These are phyloP conservation scores for Fusarium agapanthi DNA, from an alignment of 2,329 filamentous ascomycete species.

Conservation along the genomic window DNA sequence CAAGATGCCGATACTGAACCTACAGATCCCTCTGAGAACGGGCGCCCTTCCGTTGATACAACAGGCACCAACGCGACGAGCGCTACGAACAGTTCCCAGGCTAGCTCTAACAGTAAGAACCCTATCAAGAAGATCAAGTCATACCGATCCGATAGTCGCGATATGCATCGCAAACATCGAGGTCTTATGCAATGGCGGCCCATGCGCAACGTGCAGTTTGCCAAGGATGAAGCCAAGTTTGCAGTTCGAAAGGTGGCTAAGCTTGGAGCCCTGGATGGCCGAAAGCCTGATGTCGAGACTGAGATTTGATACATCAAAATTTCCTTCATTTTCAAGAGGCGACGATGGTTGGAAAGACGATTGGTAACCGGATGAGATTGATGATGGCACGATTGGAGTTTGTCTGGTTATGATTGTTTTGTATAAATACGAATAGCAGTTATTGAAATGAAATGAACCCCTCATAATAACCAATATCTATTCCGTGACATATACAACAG, in stretches of 20 bases:
- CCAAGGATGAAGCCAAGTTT: slow-evolving; percentile 85
- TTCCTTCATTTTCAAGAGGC: not conserved
- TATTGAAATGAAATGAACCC: not conserved
- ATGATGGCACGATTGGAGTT: slow-evolving; percentile 26
- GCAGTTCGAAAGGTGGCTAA: slow-evolving; percentile 79
- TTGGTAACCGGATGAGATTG: slow-evolving; percentile 23
- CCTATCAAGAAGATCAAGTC: slow-evolving; percentile 68
- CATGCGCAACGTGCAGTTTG: slow-evolving; percentile 85
- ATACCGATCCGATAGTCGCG: slow-evolving; percentile 73
- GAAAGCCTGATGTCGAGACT: slow-evolving; percentile 89
- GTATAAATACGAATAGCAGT: slow-evolving; percentile 24
- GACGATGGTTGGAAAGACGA: not conserved
- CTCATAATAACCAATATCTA: not conserved
- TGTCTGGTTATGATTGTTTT: slow-evolving; percentile 5
- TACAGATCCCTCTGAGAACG: slow-evolving; percentile 42
- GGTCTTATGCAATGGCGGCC: slow-evolving; percentile 97
- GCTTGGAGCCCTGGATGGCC: slow-evolving; percentile 78
- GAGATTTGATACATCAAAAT: slow-evolving; percentile 57
- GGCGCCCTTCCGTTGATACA: slow-evolving; percentile 53
- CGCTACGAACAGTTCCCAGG: slow-evolving; percentile 45
- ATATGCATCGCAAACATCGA: slow-evolving; percentile 84
- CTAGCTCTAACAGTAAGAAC: slow-evolving; percentile 55
- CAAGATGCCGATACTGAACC: slow-evolving; percentile 59
- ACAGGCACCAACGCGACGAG: slow-evolving; percentile 42
- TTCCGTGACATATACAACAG: not conserved